Conservation (phyloP, 2,329 filamentous ascomycete species). For the Apiospora malaysiana region DNA sequence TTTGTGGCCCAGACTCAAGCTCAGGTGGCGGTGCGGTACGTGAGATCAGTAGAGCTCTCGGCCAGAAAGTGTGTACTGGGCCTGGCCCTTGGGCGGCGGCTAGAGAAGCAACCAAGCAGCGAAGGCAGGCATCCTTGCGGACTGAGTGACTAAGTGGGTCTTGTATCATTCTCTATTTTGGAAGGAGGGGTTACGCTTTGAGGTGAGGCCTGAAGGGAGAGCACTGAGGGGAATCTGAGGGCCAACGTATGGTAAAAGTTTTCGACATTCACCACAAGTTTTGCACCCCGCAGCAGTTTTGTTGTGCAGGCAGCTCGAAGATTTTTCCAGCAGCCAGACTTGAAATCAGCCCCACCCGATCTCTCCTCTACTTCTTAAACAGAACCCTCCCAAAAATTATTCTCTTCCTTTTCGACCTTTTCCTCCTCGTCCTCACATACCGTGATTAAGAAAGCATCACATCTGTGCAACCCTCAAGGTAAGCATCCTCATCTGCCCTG, state of each 20-base stretch:
- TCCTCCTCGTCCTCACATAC: slow-evolving; percentile 6
- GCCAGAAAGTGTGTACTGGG: not conserved
- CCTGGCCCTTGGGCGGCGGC: slow-evolving; percentile 7
- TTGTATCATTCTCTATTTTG: not conserved
- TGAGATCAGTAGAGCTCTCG: not conserved
- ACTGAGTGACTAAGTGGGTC: not conserved
- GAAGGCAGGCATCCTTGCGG: not conserved
- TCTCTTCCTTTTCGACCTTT: not conserved
- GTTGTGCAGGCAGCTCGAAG: too few relatives aligned
- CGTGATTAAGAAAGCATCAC: slow-evolving; percentile 14
- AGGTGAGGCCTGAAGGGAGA: too few relatives aligned
- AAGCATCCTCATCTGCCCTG: not conserved
- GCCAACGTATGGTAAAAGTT: not conserved
- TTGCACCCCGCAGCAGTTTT: too few relatives aligned
- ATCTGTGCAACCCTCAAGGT: slow-evolving; percentile 11
- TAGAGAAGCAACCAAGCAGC: slow-evolving; percentile 6
- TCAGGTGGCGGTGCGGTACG: not conserved
- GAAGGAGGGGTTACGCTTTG: not conserved
- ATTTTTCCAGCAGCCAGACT: too few relatives aligned
- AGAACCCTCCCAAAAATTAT: slow-evolving; percentile 1
- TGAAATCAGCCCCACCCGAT: not conserved
- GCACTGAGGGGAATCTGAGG: slow-evolving; percentile 1
- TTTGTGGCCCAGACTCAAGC: not conserved
- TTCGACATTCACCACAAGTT: too few relatives aligned
- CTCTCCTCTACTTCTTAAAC: slow-evolving; percentile 6